Percentiles rank a stretch among this genome's conserved stretches.
Evolutionary conservation across 2,329 filamentous ascomycete species (phyloP).

Genomic region (Colletotrichum tabaci): DNA sequence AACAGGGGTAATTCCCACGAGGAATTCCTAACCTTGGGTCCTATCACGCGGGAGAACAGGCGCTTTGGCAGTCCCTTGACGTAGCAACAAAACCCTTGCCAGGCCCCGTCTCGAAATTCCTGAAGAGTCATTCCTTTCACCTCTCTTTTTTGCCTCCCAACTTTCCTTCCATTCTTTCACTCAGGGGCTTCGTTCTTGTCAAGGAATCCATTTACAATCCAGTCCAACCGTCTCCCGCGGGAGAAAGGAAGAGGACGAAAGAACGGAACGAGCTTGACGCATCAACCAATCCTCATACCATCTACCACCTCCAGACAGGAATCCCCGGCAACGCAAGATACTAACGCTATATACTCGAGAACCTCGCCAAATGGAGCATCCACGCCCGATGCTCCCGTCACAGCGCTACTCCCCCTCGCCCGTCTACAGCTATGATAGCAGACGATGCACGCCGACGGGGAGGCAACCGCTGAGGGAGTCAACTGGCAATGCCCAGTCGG

Average conservation of each 20-base stretch:
- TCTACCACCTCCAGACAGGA: not conserved
- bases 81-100: conserved; percentile 39
- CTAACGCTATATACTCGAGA: conserved; percentile 1
- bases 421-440: conserved; percentile 63
- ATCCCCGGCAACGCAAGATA: conserved; percentile 18
- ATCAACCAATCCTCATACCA: conserved; percentile 24
- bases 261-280: conserved; percentile 29
- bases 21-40: conserved; percentile 22
- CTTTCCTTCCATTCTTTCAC: conserved; percentile 41
- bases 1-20: conserved; percentile 19
- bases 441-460: conserved; percentile 55
- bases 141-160: conserved; percentile 36
- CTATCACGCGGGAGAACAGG: conserved; percentile 20
- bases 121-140: conserved; percentile 42
- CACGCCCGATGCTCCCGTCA: conserved; percentile 64
- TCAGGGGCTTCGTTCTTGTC: conserved; percentile 37
- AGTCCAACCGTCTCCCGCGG: conserved; percentile 22
- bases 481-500: conserved; percentile 65
- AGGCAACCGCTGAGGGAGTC: conserved; percentile 67
- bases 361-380: conserved; percentile 47
- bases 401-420: conserved; percentile 65
- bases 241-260: conserved; percentile 15
- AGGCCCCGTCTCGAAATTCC: conserved; percentile 41
- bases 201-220: conserved; percentile 43
- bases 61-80: conserved; percentile 21